These are phyloP conservation scores for Bolboschoenus planiculmis DNA, from an alignment of 176 grass and related monocot genomes.

Conservation along the genomic window DNA sequence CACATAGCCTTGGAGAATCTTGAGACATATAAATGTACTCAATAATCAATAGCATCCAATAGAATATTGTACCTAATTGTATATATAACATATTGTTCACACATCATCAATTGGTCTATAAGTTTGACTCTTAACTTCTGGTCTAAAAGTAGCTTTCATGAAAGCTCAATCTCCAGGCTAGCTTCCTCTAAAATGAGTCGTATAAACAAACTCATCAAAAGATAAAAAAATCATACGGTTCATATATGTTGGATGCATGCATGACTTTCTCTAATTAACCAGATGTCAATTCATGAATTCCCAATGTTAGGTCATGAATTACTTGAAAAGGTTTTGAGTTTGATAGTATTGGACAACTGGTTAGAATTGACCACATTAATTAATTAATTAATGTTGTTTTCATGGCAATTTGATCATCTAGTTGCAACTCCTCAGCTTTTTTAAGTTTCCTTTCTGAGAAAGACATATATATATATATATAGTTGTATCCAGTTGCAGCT, in stretches of 20 bases:
- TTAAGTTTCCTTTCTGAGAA: not conserved
- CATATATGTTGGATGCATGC: too few relatives aligned
- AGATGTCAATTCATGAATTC: conserved; percentile 11
- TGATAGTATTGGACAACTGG: not conserved
- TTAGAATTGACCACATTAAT: conserved; percentile 6
- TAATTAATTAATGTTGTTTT: too few relatives aligned
- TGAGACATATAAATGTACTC: not conserved
- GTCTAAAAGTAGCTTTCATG: conserved; percentile 2
- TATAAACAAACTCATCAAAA: conserved; percentile 1
- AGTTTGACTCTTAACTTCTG: not conserved
- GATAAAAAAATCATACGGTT: not conserved
- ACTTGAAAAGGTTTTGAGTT: not conserved
- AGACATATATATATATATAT: too few relatives aligned
- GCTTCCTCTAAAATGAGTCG: not conserved
- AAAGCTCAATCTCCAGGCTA: not conserved
- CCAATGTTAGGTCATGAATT: not conserved
- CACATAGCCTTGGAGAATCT: too few relatives aligned
- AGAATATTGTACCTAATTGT: too few relatives aligned
- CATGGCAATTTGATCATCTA: not conserved
- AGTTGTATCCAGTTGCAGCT: not conserved
- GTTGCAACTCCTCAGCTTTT: not conserved
- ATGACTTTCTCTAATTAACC: too few relatives aligned
- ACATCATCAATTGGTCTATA: not conserved
- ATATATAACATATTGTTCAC: not conserved
- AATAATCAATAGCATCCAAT: too few relatives aligned